Percentiles rank a stretch among this genome's conserved stretches.
phyloP scores from a whole-genome alignment of 2,329 filamentous ascomycete genomes.

The Cadophora sp. region DNA sequence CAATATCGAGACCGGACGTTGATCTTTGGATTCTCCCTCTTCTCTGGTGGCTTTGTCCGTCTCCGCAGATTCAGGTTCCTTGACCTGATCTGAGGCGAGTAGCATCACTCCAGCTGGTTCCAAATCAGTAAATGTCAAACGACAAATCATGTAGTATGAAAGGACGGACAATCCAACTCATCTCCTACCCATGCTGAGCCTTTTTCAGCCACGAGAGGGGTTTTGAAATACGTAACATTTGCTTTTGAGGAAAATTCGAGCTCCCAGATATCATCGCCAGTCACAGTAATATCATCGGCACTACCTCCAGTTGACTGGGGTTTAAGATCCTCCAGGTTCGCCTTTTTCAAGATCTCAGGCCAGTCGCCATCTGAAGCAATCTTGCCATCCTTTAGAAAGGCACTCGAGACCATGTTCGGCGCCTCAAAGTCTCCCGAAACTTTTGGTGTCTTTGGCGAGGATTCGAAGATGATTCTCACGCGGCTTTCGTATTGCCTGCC shows the following conservation, averaged over 20 bases:
- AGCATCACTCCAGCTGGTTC: background rate
- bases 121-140: background rate
- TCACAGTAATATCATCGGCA: background rate
- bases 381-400: background rate
- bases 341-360: background rate
- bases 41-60: no score
- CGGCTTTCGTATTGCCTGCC: no score
- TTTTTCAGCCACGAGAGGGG: background rate
- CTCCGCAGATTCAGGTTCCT: background rate
- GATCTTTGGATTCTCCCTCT: background rate
- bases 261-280: background rate
- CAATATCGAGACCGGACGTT: no score
- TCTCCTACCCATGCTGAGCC: constrained; percentile 11
- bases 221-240: constrained; percentile 4
- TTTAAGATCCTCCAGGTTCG: background rate
- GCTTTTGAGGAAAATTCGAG: constrained; percentile 3
- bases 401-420: background rate
- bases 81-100: background rate
- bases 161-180: constrained; percentile 9
- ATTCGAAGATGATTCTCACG: background rate
- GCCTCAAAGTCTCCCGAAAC: background rate
- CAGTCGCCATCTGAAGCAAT: background rate
- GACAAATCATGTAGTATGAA: background rate
- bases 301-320: background rate
- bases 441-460: background rate